These are phyloP conservation scores for Setomelanomma holmii DNA, from an alignment of 2,329 filamentous ascomycete species.

Conservation along the genomic window DNA sequence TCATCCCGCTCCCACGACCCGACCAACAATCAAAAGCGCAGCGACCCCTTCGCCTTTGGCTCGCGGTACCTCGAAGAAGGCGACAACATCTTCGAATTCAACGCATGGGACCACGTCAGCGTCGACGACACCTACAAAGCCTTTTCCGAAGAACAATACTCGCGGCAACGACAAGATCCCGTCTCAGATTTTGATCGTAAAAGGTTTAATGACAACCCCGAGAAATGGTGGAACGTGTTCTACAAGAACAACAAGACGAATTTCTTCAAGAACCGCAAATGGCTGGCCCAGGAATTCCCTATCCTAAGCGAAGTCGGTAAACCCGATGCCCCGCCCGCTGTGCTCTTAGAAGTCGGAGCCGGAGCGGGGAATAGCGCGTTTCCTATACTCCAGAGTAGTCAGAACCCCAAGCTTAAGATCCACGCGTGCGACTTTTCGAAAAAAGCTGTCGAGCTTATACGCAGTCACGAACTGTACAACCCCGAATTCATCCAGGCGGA, in stretches of 20 bases:
- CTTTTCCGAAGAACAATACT: constrained; percentile 84
- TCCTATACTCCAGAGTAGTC: constrained; percentile 82
- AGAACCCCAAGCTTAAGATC: constrained; percentile 80
- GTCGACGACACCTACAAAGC: constrained; percentile 87
- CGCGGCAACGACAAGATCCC: constrained; percentile 81
- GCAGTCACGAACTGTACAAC: constrained; percentile 78
- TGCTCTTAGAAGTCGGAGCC: constrained; percentile 88
- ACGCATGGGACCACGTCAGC: constrained; percentile 98
- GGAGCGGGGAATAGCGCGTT: constrained; percentile 97
- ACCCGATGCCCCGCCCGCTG: constrained; percentile 71
- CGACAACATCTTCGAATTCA: constrained; percentile 95
- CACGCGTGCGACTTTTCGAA: constrained; percentile 97
- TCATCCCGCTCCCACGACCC: constrained; percentile 73
- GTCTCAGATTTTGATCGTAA: constrained; percentile 93
- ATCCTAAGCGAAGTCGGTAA: constrained; percentile 78
- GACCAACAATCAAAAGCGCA: constrained; percentile 80
- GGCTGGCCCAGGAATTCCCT: constrained; percentile 95
- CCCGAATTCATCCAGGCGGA: constrained; percentile 78
- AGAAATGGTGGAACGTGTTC: constrained; percentile 97
- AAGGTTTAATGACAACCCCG: constrained; percentile 88
- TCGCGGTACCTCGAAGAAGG: constrained; percentile 82
- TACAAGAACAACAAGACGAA: constrained; percentile 98
- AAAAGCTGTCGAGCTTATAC: constrained; percentile 92
- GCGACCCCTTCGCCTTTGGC: constrained; percentile 94
- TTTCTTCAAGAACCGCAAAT: constrained; percentile 99